Evolutionary conservation across 352 stramenopile genomes (phyloP).

Genomic region (Blastocystis hominis): DNA sequence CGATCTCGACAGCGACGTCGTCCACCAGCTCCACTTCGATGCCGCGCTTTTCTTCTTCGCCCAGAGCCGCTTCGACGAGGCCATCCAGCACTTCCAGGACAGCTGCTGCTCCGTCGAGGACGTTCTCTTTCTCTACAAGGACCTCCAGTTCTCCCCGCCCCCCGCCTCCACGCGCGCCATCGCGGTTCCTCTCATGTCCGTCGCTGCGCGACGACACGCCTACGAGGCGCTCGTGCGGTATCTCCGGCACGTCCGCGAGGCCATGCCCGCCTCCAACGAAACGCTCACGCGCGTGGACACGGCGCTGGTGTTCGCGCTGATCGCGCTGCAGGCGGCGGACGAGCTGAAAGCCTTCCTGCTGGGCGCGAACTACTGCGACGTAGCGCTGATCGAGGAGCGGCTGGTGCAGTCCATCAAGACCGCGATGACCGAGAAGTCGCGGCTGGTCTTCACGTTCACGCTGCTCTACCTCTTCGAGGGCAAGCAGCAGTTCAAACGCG

Average conservation of each 20-base stretch:
- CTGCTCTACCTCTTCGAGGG: conserved; percentile 47
- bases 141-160: not conserved
- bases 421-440: not conserved
- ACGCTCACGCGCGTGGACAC: not conserved
- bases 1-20: conserved; percentile 65
- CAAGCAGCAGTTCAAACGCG: conserved; percentile 41
- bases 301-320: not conserved
- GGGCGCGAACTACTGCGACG: not conserved
- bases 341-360: not conserved
- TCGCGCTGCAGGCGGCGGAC: not conserved
- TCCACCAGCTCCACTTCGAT: conserved; percentile 65
- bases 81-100: conserved; percentile 68
- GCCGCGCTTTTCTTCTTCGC: conserved; percentile 68
- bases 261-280: not conserved
- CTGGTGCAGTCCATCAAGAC: not conserved
- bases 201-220: not conserved
- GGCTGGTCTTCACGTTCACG: conserved; percentile 10
- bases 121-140: conserved; percentile 69
- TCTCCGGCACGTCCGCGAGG: not conserved
- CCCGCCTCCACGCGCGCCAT: not conserved
- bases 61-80: conserved; percentile 60
- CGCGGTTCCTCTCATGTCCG: not conserved
- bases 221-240: conserved; percentile 2
- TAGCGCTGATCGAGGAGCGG: conserved; percentile 15
- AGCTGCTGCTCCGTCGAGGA: conserved; percentile 66